Conservation (phyloP, 495 filamentous ascomycete genomes). For the Tuber melanosporum region DNA sequence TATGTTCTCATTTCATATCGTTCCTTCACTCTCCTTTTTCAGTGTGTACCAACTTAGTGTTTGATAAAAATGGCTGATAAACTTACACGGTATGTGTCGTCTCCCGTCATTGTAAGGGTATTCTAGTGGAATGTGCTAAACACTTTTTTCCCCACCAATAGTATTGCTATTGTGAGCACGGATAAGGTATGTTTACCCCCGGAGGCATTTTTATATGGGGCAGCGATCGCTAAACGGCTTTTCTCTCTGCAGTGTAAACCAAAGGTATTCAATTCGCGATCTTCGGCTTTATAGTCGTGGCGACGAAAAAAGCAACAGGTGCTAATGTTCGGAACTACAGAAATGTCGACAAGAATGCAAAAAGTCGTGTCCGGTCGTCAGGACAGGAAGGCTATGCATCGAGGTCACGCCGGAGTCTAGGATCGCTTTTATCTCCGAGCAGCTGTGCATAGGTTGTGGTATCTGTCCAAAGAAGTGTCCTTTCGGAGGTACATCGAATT, state of each 20-base stretch:
- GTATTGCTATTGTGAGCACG: slow-evolving; percentile 93
- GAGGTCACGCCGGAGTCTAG: slow-evolving; percentile 85
- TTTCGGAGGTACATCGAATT: slow-evolving; percentile 55
- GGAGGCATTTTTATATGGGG: slow-evolving; percentile 15
- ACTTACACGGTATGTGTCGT: slow-evolving; percentile 63
- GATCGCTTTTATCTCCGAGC: slow-evolving; percentile 96
- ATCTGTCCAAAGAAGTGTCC: slow-evolving; percentile 99
- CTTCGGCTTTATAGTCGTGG: not conserved
- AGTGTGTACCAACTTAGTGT: not conserved
- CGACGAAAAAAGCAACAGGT: not conserved
- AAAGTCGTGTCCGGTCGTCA: slow-evolving; percentile 96
- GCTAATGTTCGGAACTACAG: slow-evolving; percentile 43
- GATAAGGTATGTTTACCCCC: slow-evolving; percentile 69
- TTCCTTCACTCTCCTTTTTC: not conserved
- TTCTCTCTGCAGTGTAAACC: slow-evolving; percentile 71
- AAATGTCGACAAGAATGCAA: slow-evolving; percentile 99
- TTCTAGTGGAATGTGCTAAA: not conserved
- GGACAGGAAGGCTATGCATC: slow-evolving; percentile 94
- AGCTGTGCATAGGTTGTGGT: slow-evolving; percentile 93
- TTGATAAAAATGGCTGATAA: slow-evolving; percentile 67
- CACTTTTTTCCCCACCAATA: slow-evolving; percentile 42
- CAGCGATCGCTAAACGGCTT: slow-evolving; percentile 43
- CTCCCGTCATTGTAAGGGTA: slow-evolving; percentile 40
- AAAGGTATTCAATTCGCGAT: slow-evolving; percentile 56
- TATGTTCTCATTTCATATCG: not conserved